Base-by-base conservation (phyloP, 805 yeast species). In the Candida chilensis region DNA sequence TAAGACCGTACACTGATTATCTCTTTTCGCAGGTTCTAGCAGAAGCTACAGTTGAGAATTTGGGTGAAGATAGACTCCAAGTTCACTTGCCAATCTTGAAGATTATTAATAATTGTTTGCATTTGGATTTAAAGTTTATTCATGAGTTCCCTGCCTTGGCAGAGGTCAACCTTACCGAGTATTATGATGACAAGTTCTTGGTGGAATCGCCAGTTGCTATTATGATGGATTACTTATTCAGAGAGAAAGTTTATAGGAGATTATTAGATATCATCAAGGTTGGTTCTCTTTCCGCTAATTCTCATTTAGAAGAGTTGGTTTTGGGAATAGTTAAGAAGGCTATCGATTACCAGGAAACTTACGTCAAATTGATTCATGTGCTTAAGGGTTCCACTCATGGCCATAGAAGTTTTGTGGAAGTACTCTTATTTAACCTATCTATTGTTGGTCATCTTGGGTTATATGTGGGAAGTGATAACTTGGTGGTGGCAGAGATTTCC, bases 1-100 rank as follows among this genome's bases (percentile, higher is more conserved):
- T n/a, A n/a, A n/a, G 87, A 73, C 86, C 92, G 3, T 90, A 88
- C 42, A 49, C 83, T 32, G 90, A 85, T 31, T 86, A 73, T 41
- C 48, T 87, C 10, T 45, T 82, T n/a, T 55, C 67, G 9, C 82
- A 80, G 26, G 72, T 87, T 0, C 73, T 87, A 39, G 69, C 67
- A 5, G 68, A 72, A 16, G 57, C 83, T 3, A 31, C 7, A 22
- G 6, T 7, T n/a, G 45, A 55, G 2, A 51, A 61, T 6, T 48
- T 71, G 19, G 55, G 34, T 3, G 44, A 35, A 1, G 67, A 67
- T 11, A 60, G 54, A 29, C 35, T 52, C 7, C 48, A 62, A 2
- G 41, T 88, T 8, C 88, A 83, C 42, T 37, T 52, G 2, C 60
- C 69, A 1, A 61, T 84, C 16, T 45, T 86, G 24, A 50, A 61